A percentile compares a stretch with the other conserved stretches of the same genome.
Conservation (phyloP, 2,329 filamentous ascomycete species). For the Calonectria pauciramosa region DNA sequence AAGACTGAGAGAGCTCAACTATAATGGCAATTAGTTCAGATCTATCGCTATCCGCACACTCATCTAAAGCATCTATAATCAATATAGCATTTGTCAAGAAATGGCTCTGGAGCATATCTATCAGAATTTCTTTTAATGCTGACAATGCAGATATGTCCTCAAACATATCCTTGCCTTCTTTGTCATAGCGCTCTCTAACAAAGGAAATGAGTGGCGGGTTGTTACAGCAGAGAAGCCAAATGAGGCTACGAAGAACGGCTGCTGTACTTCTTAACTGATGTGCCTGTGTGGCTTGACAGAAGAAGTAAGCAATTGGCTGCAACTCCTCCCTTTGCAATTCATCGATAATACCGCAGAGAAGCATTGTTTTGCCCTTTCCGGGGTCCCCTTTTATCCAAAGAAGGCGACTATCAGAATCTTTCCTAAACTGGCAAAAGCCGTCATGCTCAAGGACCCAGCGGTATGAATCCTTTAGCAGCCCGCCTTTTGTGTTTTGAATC, state of each 20-base stretch:
- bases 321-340: conserved; percentile 22
- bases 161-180: conserved; percentile 53
- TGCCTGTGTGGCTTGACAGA: conserved; percentile 59
- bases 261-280: conserved; percentile 53
- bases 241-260: conserved; percentile 58
- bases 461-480: neutral
- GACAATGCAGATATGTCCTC: conserved; percentile 54
- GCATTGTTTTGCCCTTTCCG: conserved; percentile 56
- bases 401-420: conserved; percentile 31
- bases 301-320: conserved; percentile 50
- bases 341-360: conserved; percentile 50
- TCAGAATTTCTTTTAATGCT: conserved; percentile 54
- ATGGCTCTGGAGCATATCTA: conserved; percentile 49
- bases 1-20: neutral
- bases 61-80: conserved; percentile 5
- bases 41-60: neutral
- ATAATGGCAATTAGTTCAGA: neutral
- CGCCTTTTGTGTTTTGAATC: conserved; percentile 29
- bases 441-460: neutral
- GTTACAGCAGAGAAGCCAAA: conserved; percentile 56
- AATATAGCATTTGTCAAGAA: conserved; percentile 33
- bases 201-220: conserved; percentile 51
- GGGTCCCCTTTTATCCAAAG: conserved; percentile 54
- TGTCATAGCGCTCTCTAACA: conserved; percentile 51
- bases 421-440: conserved; percentile 45